phyloP scores from a whole-genome alignment of 2,329 filamentous ascomycete species.

The Xylariaceae sp. region DNA sequence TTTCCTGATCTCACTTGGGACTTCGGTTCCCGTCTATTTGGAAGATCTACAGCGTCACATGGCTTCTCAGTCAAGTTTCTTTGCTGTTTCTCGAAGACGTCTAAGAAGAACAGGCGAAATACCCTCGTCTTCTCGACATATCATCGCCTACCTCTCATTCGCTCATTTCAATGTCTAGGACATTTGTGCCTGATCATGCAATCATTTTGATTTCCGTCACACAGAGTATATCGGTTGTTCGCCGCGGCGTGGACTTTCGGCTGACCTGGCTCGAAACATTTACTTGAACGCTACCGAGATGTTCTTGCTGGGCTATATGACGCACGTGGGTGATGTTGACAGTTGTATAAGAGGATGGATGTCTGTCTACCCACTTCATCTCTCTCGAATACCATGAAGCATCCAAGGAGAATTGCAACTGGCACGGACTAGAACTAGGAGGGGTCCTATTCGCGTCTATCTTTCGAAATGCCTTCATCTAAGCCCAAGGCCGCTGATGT shows the following conservation, averaged over 20 bases:
- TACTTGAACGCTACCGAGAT: slow-evolving; percentile 16
- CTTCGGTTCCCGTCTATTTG: slow-evolving; percentile 29
- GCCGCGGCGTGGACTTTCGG: slow-evolving; percentile 12
- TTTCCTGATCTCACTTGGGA: slow-evolving; percentile 30
- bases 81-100: slow-evolving; percentile 23
- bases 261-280: slow-evolving; percentile 16
- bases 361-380: slow-evolving; percentile 1
- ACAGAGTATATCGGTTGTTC: slow-evolving; percentile 23
- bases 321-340: slow-evolving; percentile 8
- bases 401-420: not conserved
- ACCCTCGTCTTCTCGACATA: slow-evolving; percentile 17
- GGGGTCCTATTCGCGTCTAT: slow-evolving; percentile 3
- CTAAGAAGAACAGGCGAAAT: slow-evolving; percentile 20
- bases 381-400: slow-evolving; percentile 1
- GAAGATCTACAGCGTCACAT: slow-evolving; percentile 26
- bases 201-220: slow-evolving; percentile 28
- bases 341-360: slow-evolving; percentile 14
- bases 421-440: slow-evolving; percentile 1
- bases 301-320: slow-evolving; percentile 14
- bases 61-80: slow-evolving; percentile 26
- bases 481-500: slow-evolving; percentile 64
- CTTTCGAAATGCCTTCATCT: slow-evolving; percentile 45
- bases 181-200: slow-evolving; percentile 30
- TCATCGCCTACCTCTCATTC: slow-evolving; percentile 21
- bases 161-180: slow-evolving; percentile 33